Evolutionary conservation across 2,329 filamentous ascomycete species (phyloP).

Genomic region (Metarhizium humberi): DNA sequence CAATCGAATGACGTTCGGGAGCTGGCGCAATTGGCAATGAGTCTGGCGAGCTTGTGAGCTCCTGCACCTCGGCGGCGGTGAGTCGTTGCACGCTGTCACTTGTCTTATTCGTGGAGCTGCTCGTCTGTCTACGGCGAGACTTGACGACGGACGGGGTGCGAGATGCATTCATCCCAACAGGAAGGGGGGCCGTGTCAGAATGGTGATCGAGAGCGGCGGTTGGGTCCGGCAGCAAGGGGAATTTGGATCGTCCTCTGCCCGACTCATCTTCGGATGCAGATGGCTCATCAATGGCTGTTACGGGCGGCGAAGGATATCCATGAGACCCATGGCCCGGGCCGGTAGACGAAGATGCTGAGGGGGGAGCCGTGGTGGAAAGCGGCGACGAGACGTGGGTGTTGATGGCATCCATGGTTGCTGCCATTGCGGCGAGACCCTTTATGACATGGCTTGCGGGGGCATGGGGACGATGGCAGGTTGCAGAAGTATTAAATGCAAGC

Average conservation of each 20-base stretch:
- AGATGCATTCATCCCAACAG: neutral
- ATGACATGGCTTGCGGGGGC: conserved; percentile 1
- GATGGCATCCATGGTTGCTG: conserved; percentile 14
- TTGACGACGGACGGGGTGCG: conserved; percentile 3
- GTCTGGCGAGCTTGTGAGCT: conserved; percentile 46
- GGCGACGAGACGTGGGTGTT: conserved; percentile 9
- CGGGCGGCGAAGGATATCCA: conserved; percentile 7
- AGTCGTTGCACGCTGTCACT: conserved; percentile 41
- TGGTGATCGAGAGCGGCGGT: neutral
- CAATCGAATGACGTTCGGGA: conserved; percentile 20
- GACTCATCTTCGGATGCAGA: conserved; percentile 19
- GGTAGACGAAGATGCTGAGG: conserved; percentile 1
- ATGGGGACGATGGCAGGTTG: neutral
- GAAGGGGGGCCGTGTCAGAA: neutral
- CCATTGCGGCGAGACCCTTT: conserved; percentile 10
- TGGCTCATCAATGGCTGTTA: conserved; percentile 21
- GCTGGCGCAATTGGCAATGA: conserved; percentile 45
- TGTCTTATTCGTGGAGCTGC: conserved; percentile 20
- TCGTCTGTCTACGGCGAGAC: conserved; percentile 15
- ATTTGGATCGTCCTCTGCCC: conserved; percentile 6
- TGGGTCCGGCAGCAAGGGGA: neutral
- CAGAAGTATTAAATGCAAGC: neutral
- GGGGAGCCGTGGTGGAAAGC: conserved; percentile 4
- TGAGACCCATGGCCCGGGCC: neutral
- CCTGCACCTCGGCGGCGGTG: conserved; percentile 49